Evolutionary conservation across 2,329 filamentous ascomycete species (phyloP).

Genomic region (Aciculosporium take): DNA sequence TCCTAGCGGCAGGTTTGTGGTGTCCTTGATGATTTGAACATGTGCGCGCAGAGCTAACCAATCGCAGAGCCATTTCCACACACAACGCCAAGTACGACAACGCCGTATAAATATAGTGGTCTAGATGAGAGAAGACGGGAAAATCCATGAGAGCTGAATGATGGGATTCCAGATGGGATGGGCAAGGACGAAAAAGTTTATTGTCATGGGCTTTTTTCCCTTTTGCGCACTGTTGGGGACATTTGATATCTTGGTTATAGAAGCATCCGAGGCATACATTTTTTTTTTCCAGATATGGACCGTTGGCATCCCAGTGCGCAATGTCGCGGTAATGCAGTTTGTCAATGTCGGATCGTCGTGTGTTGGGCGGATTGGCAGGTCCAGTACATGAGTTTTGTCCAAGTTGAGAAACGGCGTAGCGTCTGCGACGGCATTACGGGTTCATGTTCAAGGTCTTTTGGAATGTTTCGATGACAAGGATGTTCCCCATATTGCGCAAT

Average conservation of each 20-base stretch:
- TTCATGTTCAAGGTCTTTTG: no score
- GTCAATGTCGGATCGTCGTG: not conserved
- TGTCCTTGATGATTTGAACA: not conserved
- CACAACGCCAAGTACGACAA: constrained; percentile 61
- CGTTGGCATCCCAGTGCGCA: no score
- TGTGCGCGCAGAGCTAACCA: constrained; percentile 8
- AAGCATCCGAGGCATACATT: not conserved
- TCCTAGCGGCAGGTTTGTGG: constrained; percentile 66
- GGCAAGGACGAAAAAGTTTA: not conserved
- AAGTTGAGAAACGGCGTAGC: not conserved
- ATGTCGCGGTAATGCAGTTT: no score
- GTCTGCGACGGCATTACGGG: no score
- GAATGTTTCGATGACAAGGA: no score
- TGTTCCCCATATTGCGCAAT: no score
- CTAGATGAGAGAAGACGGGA: not conserved
- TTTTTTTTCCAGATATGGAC: not conserved
- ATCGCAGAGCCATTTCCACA: constrained; percentile 54
- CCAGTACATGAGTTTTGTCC: not conserved
- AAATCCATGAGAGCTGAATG: not conserved
- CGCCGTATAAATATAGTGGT: constrained; percentile 19
- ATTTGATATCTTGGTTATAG: not conserved
- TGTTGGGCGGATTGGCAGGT: not conserved
- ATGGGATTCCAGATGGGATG: not conserved
- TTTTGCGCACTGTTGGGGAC: not conserved
- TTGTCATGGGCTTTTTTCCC: not conserved